Base-by-base conservation (phyloP, 2,329 filamentous ascomycete species). In the Penicillium frequentans region DNA sequence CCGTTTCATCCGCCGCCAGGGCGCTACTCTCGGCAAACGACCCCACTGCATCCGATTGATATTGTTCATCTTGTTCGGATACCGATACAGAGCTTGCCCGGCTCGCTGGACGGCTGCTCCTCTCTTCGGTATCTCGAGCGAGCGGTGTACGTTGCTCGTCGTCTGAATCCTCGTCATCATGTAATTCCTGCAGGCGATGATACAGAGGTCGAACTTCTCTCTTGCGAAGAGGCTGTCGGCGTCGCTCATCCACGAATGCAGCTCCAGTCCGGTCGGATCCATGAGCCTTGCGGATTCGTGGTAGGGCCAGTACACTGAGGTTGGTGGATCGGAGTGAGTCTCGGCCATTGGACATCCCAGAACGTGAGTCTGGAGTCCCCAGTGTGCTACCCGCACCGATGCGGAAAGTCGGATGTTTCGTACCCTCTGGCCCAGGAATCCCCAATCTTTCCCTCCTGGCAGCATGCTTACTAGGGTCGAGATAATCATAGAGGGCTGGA, bases 121-220 rank as follows among this genome's bases (percentile, higher is more conserved):
- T 86, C 63, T 95, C 93, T 70, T 96, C 93, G 0, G 90, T 96
- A 70, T 93, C 91, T 46, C 88, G 83, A 13, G 84, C 85, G 49
- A 87, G 75, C 13, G 89, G 86, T 33, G 84, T 88, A 49, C 82
- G 77, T 47, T 84, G 84, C 61, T 97, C 92, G 64, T 96, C 93
- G 62, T 96, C 93, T 0, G 91, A 96, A 71, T 97, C 91, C n/a
- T 83, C 83, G 37, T 89, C 90, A 43, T 91, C 88, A 61, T 89
- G 90, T 69, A 89, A 84, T 62, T 88, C 84, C 62, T 89, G 84
- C 60, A 95, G 81, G 33, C 87, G 85, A 75, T 96, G 89, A 71
- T 96, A 91, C 19, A 98, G 82, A 7, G 91, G 90, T 52, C 92
- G 86, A 72, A 92, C 86, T 24, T 86, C 84, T 59, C 86, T 87